Evolutionary conservation across 1,284 basidiomycete species (phyloP), one percentile per base, ranked within the genome.

Genomic region (Ustilago lituana): DNA sequence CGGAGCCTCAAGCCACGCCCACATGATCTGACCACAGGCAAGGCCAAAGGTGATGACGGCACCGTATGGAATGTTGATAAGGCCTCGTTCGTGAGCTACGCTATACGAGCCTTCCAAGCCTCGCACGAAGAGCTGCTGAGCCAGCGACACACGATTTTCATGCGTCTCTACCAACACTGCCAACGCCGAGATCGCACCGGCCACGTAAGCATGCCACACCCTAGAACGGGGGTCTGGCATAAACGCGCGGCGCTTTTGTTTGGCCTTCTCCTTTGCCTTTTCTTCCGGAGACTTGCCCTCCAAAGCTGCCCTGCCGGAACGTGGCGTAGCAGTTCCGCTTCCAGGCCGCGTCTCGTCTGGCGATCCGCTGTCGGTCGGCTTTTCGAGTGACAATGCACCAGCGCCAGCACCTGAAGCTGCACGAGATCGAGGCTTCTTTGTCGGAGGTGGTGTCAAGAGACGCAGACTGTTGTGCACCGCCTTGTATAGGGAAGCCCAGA

Each of bases 71-170:
- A 98, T 87, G 47, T 85, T 85, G 56, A 79, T 85, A 23, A 89
- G 82, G 6, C 79, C 76, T 73, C 86, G 87, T 1, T 85, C 85
- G 10, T 90, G 88, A 66, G 88, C 88, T 1, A 88, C 86, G 71
- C 93, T 93, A 81, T 90, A 93, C 2, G 89, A 88, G 1, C 92
- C 92, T 78, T 94, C 91, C 19, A 94, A 82, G 0, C 93, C 92
- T 14, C 77, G 77, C 47, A 94, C 92, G 81, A 94, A 92, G 73
- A 94, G 84, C 85, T 98, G 94, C 76, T 97, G 94, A 0, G 91
- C 91, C 59, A 97, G 91, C 12, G 88, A 87, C 3, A 86, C 85
- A 57, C 91, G 85, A 39, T 91, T 85, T 2, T 86, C 86, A 56
- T 85, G 86, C 74, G 88, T 90, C 84, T 97, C 93, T 80, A 90